Evolutionary conservation across 108 stramenopile species (phyloP).

Genomic region (Skeletonema costatum): DNA sequence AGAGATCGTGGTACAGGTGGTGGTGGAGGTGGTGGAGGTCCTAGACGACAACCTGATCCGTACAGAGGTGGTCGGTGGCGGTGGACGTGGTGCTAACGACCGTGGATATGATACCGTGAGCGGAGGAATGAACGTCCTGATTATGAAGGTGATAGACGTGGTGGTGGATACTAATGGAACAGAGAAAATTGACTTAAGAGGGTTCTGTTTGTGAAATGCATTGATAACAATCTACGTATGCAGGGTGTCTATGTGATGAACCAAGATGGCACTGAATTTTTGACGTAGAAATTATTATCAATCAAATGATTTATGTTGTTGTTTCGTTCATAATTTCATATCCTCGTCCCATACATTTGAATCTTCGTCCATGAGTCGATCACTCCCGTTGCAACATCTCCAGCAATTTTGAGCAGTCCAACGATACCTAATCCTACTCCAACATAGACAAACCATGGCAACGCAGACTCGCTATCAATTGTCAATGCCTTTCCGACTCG

Average conservation of each 20-base stretch:
- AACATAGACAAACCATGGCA: conserved; percentile 79
- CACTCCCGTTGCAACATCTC: conserved; percentile 66
- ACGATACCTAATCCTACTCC: conserved; percentile 55
- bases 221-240: background rate
- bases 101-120: conserved; percentile 3
- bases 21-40: conserved; percentile 23
- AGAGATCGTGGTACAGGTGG: conserved; percentile 42
- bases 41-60: conserved; percentile 11
- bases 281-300: background rate
- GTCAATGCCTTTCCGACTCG: conserved; percentile 68
- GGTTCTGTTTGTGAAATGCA: background rate
- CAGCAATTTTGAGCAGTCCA: conserved; percentile 59
- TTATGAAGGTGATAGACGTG: background rate
- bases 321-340: conserved; percentile 1
- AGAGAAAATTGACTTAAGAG: background rate
- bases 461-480: conserved; percentile 35
- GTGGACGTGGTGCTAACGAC: background rate
- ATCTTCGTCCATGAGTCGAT: conserved; percentile 68
- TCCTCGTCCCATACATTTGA: conserved; percentile 20
- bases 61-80: background rate
- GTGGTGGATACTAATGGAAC: background rate
- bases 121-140: conserved; percentile 6
- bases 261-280: background rate
- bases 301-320: background rate
- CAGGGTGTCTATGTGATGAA: background rate